Conservation (phyloP, 2,329 filamentous ascomycete species). For the Boeremia lycopersici region DNA sequence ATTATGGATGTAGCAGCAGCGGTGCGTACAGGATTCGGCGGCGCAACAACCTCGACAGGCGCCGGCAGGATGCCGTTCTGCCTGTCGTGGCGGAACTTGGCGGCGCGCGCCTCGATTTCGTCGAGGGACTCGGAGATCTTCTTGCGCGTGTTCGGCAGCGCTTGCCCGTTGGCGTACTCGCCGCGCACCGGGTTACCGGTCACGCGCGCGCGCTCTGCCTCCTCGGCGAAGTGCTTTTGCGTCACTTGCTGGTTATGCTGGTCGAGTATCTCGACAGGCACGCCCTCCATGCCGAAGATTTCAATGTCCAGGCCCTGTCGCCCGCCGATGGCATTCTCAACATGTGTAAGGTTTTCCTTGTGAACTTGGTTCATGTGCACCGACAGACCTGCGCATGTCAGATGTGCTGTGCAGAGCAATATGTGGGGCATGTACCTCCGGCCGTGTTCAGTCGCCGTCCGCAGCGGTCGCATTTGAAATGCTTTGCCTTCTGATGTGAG, state of each 20-base stretch:
- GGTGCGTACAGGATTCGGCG: constrained; percentile 20
- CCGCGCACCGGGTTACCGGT: constrained; percentile 81
- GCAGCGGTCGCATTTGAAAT: constrained; percentile 96
- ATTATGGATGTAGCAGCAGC: too few species aligned
- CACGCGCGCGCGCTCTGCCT: constrained; percentile 78
- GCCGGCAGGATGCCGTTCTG: constrained; percentile 49
- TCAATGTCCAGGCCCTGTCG: constrained; percentile 86
- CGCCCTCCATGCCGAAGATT: constrained; percentile 98
- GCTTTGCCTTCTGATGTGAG: constrained; percentile 98
- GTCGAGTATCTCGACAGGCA: constrained; percentile 82
- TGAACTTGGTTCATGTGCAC: constrained; percentile 99
- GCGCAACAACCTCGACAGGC: constrained; percentile 47
- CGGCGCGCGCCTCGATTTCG: constrained; percentile 80
- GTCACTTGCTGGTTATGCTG: constrained; percentile 87
- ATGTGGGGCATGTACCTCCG: constrained; percentile 68
- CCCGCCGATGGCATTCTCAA: constrained; percentile 91
- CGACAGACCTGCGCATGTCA: constrained; percentile 70
- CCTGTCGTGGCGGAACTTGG: constrained; percentile 51
- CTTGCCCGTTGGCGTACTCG: constrained; percentile 46
- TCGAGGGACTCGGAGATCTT: constrained; percentile 74
- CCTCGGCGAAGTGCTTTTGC: constrained; percentile 81
- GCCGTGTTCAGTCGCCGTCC: constrained; percentile 88
- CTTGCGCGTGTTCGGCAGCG: constrained; percentile 61
- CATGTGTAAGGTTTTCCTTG: constrained; percentile 84
- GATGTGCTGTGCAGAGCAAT: neutral